Evolutionary conservation across 306 rosid genomes (phyloP), one percentile per base, ranked within the genome.

Genomic region (Lathyrus tuberosus): DNA sequence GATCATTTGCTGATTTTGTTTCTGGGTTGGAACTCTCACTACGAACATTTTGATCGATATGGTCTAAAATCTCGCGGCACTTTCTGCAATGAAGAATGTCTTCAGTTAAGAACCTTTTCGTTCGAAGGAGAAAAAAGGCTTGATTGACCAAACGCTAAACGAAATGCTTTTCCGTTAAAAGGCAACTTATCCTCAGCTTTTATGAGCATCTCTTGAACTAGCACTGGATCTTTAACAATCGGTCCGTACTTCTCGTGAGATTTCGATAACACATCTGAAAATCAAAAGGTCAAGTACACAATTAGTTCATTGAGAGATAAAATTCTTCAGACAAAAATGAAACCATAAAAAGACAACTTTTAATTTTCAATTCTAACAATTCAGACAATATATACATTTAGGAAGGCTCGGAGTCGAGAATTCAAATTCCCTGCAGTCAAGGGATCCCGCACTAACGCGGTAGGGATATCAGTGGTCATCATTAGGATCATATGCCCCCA

Each of bases 161-260:
- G 87, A 71, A 86, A 87, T 31, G 76, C 85, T 80, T 79, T 89
- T 65, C 88, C 96, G 0, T 86, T 75, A 74, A 65, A 73, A 75
- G 96, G 97, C 57, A 86, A 75, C 66, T 85, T 91, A 76, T 89
- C 96, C 66, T 78, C 73, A 10, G 94, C 97, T 83, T 89, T 89
- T 8, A 84, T 31, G 48, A 91, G 87, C 88, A 87, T 81, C 78
- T 89, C 90, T 72, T 84, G 85, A 72, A 87, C 77, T 51, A 89
- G 80, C 14, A 18, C 20, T 26, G 91, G 91, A 64, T 87, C 94
- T 79, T 76, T 91, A 78, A 89, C 76, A 68, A 89, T 77, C 15
- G 94, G 69, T 54, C 97, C 96, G 78, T 84, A 84, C 57, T 68
- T 74, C 74, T 82, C 71, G 70, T 91, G 97, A 6, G 84, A 82